phyloP scores from a whole-genome alignment of 148 eudicot genomes.

The Mesembryanthemum crystallinum region DNA sequence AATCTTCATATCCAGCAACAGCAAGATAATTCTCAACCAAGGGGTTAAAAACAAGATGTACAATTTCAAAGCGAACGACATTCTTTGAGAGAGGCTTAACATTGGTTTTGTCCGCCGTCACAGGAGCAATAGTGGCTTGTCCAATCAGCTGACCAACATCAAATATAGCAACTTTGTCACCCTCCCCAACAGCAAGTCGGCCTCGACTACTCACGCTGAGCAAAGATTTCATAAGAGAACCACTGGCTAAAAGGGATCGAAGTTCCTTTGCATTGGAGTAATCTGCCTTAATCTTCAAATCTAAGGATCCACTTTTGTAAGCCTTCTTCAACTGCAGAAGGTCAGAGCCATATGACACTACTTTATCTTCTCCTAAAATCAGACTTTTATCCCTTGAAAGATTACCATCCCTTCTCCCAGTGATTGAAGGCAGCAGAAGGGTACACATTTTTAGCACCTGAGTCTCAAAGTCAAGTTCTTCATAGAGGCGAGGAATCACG shows the following conservation, averaged over 20 bases:
- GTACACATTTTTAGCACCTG: constrained; percentile 73
- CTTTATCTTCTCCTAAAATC: constrained; percentile 61
- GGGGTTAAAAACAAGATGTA: constrained; percentile 83
- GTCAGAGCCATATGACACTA: constrained; percentile 56
- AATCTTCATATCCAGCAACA: constrained; percentile 98
- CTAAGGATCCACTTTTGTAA: constrained; percentile 93
- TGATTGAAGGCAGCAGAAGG: constrained; percentile 68
- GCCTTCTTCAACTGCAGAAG: constrained; percentile 94
- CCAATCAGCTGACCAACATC: constrained; percentile 99
- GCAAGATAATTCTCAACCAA: constrained; percentile 92
- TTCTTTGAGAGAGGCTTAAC: constrained; percentile 96
- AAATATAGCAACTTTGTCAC: constrained; percentile 97
- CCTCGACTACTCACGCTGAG: constrained; percentile 93
- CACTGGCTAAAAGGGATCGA: constrained; percentile 78
- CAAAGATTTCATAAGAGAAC: constrained; percentile 91
- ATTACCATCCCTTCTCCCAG: constrained; percentile 66
- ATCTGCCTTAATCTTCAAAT: constrained; percentile 93
- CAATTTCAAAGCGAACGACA: constrained; percentile 95
- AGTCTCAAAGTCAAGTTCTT: constrained; percentile 80
- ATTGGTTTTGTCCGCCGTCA: constrained; percentile 96
- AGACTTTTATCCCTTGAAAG: constrained; percentile 63
- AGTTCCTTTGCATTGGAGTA: constrained; percentile 96
- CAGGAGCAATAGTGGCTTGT: constrained; percentile 92
- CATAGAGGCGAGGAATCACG: constrained; percentile 60
- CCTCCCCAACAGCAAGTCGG: constrained; percentile 98